phyloP scores from a whole-genome alignment of 345 rosid species.

The Hirschfeldia incana region DNA sequence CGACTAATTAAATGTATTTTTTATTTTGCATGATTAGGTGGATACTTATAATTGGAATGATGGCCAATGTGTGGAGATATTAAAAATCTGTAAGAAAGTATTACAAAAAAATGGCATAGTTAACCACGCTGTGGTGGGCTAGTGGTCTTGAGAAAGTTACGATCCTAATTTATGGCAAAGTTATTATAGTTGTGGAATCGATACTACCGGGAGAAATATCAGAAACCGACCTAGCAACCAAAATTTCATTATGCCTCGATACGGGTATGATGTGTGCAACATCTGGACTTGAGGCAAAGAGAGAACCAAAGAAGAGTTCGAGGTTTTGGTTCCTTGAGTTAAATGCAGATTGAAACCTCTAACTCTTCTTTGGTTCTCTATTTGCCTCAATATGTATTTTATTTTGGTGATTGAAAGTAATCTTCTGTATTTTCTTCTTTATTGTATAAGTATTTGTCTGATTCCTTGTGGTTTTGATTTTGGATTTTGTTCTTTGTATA shows the following conservation, averaged over 20 bases:
- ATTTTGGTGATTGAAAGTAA: too few species aligned
- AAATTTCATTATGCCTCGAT: not conserved
- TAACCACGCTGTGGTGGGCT: too few species aligned
- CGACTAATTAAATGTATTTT: not conserved
- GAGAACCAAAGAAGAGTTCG: conserved; percentile 1
- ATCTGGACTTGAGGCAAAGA: not conserved
- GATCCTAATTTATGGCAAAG: not conserved
- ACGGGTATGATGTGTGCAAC: not conserved
- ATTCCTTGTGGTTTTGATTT: too few species aligned
- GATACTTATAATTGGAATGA: not conserved
- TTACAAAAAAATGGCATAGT: not conserved
- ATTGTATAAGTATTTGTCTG: too few species aligned
- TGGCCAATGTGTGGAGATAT: not conserved
- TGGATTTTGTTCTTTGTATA: too few species aligned
- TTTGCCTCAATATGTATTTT: too few species aligned
- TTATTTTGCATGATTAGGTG: not conserved
- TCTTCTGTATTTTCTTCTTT: too few species aligned
- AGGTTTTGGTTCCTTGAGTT: not conserved
- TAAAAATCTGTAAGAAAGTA: not conserved
- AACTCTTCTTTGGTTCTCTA: too few species aligned
- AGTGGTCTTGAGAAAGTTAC: too few species aligned
- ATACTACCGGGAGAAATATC: not conserved
- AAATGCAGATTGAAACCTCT: too few species aligned
- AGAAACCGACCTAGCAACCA: not conserved
- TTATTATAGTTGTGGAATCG: not conserved